Evolutionary conservation across 192 early-diverging fungal species (phyloP), one percentile per base, ranked within the genome.

Genomic region (Endogone sp.): DNA sequence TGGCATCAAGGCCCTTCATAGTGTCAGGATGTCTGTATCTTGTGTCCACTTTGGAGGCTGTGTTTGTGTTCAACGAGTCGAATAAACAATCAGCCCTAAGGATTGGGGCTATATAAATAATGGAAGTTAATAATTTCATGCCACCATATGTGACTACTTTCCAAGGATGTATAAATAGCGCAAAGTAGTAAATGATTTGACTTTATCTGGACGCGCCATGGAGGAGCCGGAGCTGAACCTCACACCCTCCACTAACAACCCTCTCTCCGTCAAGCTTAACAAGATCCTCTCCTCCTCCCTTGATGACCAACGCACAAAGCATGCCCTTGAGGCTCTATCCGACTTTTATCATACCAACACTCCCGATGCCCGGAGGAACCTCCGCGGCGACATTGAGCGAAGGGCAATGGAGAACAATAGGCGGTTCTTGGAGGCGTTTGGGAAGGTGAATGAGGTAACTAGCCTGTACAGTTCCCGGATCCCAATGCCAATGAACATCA

Each of bases 271-370:
- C 37, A 82, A 79, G 78, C 72, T 82, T 30, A 75, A 75, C 37
- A 82, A 82, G 69, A 65, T 82, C 23, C 68, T 82, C 20, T 68
- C 78, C 13, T 75, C 70, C 2, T 82, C 86, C 27, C 68, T 91
- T n/a, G 90, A 92, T 60, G 84, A 87, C 64, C 64, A 74, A 23
- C 79, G 85, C 58, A 85, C 86, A n/a, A 87, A 83, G 72, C 74
- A 82, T n/a, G 88, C 90, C 2, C 77, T 90, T 30, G 78, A 79
- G 49, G 79, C 86, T 3, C 73, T 92, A 23, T 84, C 88, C 1
- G 85, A 86, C 57, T 86, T 88, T 62, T 89, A 88, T 76, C 71
- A 69, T 4, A 70, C 22, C 27, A 85, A 89, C 74, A 79, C 78
- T 2, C 63, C 78, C 29, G 70, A 75, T n/a, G 62, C 83, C 31